Percentiles rank a stretch among this genome's conserved stretches.
Conservation (phyloP, 2,329 filamentous ascomycete genomes). For the Microdochium trichocladiopsis region DNA sequence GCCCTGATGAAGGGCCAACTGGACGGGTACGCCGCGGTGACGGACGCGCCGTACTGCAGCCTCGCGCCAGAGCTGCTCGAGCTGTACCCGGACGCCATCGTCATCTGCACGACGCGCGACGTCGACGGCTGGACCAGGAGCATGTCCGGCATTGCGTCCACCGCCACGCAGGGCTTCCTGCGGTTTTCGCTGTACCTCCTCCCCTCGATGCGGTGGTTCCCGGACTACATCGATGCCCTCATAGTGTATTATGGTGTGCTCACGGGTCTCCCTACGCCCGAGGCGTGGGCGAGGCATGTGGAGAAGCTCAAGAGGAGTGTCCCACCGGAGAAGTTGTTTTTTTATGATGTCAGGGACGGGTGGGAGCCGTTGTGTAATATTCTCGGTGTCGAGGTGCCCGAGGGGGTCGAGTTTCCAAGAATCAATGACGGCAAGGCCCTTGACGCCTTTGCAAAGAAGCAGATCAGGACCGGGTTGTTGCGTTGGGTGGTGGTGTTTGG, state of each 20-base stretch:
- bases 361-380: no score
- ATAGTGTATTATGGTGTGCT: no score
- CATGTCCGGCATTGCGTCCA: slow-evolving; percentile 3
- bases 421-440: not conserved
- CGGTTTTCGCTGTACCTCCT: slow-evolving; percentile 9
- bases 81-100: slow-evolving; percentile 11
- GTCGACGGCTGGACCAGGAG: slow-evolving; percentile 10
- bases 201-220: slow-evolving; percentile 9
- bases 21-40: not conserved
- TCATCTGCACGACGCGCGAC: slow-evolving; percentile 12
- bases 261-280: no score
- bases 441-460: not conserved
- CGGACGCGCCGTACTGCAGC: not conserved
- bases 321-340: no score
- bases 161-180: slow-evolving; percentile 6
- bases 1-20: not conserved
- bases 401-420: not conserved
- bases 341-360: no score
- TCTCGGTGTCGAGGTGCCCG: no score
- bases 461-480: no score
- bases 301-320: no score
- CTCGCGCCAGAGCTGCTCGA: not conserved
- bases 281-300: no score
- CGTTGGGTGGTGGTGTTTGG: no score
- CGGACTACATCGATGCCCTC: slow-evolving; percentile 5